phyloP scores from a whole-genome alignment of 345 rosid species.

The Lagerstroemia speciosa region DNA sequence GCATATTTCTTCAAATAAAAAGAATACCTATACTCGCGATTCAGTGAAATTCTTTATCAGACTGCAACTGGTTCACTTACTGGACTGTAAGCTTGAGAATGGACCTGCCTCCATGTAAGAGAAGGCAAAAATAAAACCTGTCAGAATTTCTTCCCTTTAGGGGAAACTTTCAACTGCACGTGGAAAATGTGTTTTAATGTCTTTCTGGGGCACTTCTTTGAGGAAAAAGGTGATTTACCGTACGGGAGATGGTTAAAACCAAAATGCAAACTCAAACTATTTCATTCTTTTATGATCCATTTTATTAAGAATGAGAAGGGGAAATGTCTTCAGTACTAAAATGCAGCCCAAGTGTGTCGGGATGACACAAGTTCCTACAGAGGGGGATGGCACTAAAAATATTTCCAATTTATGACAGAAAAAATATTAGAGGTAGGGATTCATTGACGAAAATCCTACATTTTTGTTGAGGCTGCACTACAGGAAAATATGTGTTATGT shows the following conservation, averaged over 20 bases:
- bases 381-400: neutral
- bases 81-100: constrained; percentile 31
- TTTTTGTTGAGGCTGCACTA: neutral
- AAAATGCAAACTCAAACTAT: neutral
- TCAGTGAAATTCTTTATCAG: constrained; percentile 21
- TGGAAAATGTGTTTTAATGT: no score
- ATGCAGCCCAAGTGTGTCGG: neutral
- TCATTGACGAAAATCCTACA: no score
- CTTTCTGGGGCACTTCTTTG: no score
- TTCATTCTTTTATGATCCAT: neutral
- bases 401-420: neutral
- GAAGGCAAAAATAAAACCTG: no score
- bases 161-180: no score
- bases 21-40: constrained; percentile 9
- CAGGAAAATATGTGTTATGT: neutral
- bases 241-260: no score
- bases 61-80: constrained; percentile 60
- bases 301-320: no score
- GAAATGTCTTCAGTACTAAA: neutral
- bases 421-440: no score
- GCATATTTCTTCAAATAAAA: constrained; percentile 37
- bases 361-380: neutral
- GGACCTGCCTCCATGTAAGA: constrained; percentile 30
- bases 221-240: no score
- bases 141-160: no score